Base-by-base conservation (phyloP, 768 basidiomycete species). In the Boletus pseudo-olivaceus region DNA sequence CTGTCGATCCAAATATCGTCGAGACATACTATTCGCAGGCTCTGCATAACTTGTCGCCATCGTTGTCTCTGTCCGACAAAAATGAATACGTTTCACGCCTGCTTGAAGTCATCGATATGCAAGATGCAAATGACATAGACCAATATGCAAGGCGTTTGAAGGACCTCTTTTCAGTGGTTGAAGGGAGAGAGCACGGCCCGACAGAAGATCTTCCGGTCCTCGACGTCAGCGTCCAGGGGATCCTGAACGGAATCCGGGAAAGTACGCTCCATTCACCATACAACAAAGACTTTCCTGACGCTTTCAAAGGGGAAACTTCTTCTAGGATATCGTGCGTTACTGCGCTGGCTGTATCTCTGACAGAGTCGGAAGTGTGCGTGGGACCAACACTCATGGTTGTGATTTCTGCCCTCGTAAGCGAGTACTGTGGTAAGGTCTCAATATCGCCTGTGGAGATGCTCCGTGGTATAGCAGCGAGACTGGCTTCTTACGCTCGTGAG, bases 361-460 rank as follows among this genome's bases (percentile, higher is more conserved):
- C 70, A 3, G 78, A 83, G 35, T 57, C 62, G 0, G 70, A 73
- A 17, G 56, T 61, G 26, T 61, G 62, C 15, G 59, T 72, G n/a
- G 79, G 82, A 14, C 79, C 86, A 11, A 90, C 87, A 1, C 63
- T 82, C 34, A 77, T 86, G 65, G 79, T 88, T 19, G 77, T 92
- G n/a, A 62, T 78, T n/a, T 75, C 83, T 9, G 90, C 90, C 3
- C 67, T 88, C 38, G 75, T 82, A n/a, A 79, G 78, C 54, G 87
- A 90, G 66, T 80, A 82, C 58, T 78, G 78, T 47, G 76, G 77
- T 20, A 72, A 71, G 44, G 63, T 82, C 42, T 72, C 83, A n/a
- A 67, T 82, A 34, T 63, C 82, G 8, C 82, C 85, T 1, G 45
- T 60, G 42, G 74, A 76, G 32, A 64, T 85, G 45, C 70, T 89